These are phyloP conservation scores for Dictyostelium brefeldianum DNA, from an alignment of 78 protist genomes.

Conservation along the genomic window DNA sequence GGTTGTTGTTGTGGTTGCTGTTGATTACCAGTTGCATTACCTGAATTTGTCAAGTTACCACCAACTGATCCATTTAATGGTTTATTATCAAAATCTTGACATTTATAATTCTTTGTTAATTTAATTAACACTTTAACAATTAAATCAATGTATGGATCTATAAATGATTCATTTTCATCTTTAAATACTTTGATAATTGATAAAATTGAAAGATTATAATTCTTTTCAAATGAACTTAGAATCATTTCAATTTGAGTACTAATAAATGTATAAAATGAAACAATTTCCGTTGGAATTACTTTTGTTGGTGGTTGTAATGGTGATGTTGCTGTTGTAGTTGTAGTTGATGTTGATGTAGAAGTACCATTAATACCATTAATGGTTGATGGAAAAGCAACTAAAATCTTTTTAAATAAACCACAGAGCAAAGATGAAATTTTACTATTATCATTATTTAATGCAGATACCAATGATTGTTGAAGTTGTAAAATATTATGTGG, in stretches of 20 bases:
- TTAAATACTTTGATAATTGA: conserved; percentile 9
- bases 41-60: not conserved
- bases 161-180: conserved; percentile 31
- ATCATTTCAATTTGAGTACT: not conserved
- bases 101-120: conserved; percentile 36
- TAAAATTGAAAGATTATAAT: conserved; percentile 1
- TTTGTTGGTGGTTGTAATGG: not conserved
- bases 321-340: not conserved
- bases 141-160: conserved; percentile 20
- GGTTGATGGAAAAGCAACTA: conserved; percentile 30
- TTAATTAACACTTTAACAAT: conserved; percentile 22
- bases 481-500: conserved; percentile 17
- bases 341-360: not conserved
- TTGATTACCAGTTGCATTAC: not conserved
- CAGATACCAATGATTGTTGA: not conserved
- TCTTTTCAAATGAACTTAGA: conserved; percentile 43
- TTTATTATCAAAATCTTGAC: not conserved
- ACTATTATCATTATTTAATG: conserved; percentile 54
- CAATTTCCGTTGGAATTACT: conserved; percentile 5
- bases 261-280: conserved; percentile 21
- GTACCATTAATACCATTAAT: not conserved
- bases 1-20: not conserved
- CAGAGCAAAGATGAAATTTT: conserved; percentile 48
- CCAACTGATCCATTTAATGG: not conserved
- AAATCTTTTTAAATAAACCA: conserved; percentile 18